Conservation (phyloP, 2,329 filamentous ascomycete species). For the Coniella lustricola region DNA sequence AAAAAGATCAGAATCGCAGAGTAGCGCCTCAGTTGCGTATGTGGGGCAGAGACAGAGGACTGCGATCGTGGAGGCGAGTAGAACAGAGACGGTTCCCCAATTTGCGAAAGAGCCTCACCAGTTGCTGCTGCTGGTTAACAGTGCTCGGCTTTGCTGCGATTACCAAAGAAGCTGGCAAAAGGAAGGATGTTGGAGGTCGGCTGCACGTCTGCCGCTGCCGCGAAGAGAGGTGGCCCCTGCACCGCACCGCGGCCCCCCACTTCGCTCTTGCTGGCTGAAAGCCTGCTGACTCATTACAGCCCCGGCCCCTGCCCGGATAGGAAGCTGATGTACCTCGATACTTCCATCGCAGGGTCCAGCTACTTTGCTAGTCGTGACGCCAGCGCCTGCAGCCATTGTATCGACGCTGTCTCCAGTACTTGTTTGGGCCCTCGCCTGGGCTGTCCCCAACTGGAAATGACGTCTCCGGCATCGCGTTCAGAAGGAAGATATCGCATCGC, state of each 20-base stretch:
- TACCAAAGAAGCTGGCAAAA: neutral
- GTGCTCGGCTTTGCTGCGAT: neutral
- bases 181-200: neutral
- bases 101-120: too few species aligned
- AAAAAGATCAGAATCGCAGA: too few species aligned
- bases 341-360: too few species aligned
- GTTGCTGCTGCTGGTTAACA: too few species aligned
- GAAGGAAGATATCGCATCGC: neutral
- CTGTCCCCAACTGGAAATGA: neutral
- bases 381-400: neutral
- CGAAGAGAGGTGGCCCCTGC: neutral
- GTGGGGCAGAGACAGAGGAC: too few species aligned
- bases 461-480: slow-evolving; percentile 1
- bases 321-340: too few species aligned
- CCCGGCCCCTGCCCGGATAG: too few species aligned
- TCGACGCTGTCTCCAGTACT: neutral
- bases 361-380: too few species aligned
- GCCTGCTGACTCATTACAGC: neutral
- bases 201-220: neutral
- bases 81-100: too few species aligned
- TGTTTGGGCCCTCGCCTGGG: neutral
- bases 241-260: neutral
- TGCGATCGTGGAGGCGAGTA: too few species aligned
- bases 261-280: neutral
- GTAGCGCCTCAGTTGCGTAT: neutral